phyloP scores from a whole-genome alignment of 2,329 filamentous ascomycete species.

The Colletotrichum falcatum region DNA sequence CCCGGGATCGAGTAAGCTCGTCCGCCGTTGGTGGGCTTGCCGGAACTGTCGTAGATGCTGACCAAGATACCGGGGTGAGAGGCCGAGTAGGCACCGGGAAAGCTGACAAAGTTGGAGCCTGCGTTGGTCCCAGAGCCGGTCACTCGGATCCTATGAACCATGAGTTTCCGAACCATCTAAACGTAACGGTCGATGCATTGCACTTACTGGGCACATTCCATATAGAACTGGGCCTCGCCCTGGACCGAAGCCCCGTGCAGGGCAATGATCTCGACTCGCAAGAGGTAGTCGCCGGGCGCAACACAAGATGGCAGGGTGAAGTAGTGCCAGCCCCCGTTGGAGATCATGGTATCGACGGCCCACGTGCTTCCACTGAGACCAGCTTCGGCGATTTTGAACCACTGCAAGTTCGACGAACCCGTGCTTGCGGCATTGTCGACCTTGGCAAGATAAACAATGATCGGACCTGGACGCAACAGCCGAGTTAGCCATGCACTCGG shows the following conservation, averaged over 20 bases:
- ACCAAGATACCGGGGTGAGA: slow-evolving; percentile 45
- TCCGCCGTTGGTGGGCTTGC: slow-evolving; percentile 46
- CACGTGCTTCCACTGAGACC: slow-evolving; percentile 47
- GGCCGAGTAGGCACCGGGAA: slow-evolving; percentile 45
- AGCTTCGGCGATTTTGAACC: slow-evolving; percentile 66
- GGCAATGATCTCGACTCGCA: slow-evolving; percentile 57
- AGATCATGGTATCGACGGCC: slow-evolving; percentile 48
- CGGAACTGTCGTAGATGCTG: slow-evolving; percentile 48
- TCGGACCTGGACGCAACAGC: slow-evolving; percentile 52
- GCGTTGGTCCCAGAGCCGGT: slow-evolving; percentile 43
- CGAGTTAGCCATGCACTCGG: neutral
- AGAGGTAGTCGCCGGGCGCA: slow-evolving; percentile 56
- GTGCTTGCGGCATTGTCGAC: slow-evolving; percentile 60
- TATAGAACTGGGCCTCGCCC: slow-evolving; percentile 46
- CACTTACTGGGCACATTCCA: slow-evolving; percentile 44
- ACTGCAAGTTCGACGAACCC: slow-evolving; percentile 52
- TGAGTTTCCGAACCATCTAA: neutral
- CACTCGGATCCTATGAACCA: slow-evolving; percentile 41
- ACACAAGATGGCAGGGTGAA: slow-evolving; percentile 54
- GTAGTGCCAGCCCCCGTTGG: slow-evolving; percentile 48
- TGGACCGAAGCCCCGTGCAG: slow-evolving; percentile 52
- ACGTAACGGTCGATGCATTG: fast-evolving
- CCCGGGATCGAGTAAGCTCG: slow-evolving; percentile 52
- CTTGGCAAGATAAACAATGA: slow-evolving; percentile 61
- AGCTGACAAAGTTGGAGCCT: slow-evolving; percentile 44